Evolutionary conservation across 2,329 filamentous ascomycete genomes (phyloP).

Genomic region (Nemania diffusa): DNA sequence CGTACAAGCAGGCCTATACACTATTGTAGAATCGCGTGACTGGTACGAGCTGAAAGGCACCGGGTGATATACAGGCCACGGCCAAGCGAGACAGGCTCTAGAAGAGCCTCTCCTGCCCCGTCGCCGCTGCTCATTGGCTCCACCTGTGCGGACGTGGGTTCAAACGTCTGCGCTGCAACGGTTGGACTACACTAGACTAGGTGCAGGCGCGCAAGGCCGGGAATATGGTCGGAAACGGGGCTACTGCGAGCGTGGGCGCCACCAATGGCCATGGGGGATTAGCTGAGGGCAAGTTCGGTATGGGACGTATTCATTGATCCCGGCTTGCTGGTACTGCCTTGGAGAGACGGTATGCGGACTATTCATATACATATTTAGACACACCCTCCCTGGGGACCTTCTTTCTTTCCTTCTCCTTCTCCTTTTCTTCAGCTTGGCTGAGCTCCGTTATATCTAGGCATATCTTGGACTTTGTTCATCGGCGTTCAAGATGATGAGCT

Average conservation of each 20-base stretch:
- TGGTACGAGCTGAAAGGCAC: background rate
- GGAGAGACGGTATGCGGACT: constrained; percentile 6
- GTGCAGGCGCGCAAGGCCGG: constrained; percentile 5
- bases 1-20: background rate
- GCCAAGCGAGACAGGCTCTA: background rate
- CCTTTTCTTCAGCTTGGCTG: constrained; percentile 5
- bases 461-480: constrained; percentile 22
- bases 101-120: background rate
- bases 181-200: constrained; percentile 1
- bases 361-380: constrained; percentile 17
- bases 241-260: constrained; percentile 14
- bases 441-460: constrained; percentile 1
- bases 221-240: constrained; percentile 21
- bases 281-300: constrained; percentile 12
- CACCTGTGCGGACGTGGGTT: constrained; percentile 6
- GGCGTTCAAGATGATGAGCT: constrained; percentile 49
- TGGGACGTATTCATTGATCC: constrained; percentile 15
- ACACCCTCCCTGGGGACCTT: background rate
- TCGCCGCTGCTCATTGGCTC: constrained; percentile 4
- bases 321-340: constrained; percentile 11
- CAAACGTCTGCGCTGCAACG: constrained; percentile 13
- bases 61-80: background rate
- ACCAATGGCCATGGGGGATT: constrained; percentile 18
- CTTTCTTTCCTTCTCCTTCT: constrained; percentile 1
- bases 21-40: background rate